Conservation (phyloP, 106 monocot genomes). For the Acorus gramineus region DNA sequence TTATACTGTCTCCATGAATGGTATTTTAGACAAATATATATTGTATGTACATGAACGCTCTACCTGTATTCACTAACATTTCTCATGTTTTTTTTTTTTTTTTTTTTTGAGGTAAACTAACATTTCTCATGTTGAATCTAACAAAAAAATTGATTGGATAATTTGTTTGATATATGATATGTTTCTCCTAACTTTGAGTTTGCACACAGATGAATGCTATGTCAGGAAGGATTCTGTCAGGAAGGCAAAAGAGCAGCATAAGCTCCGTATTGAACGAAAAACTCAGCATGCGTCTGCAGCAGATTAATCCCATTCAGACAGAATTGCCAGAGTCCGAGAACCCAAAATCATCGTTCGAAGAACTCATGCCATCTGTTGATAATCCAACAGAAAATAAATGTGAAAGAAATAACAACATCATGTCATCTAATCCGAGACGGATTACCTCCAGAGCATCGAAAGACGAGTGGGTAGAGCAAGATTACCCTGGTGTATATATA, state of each 20-base stretch:
- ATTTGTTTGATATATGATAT: too few relatives aligned
- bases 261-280: constrained; percentile 13
- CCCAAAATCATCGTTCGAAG: neutral
- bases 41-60: too few relatives aligned
- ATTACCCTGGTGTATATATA: constrained; percentile 64
- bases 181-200: too few relatives aligned
- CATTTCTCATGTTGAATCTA: too few relatives aligned
- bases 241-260: constrained; percentile 11
- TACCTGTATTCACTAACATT: too few relatives aligned
- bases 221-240: constrained; percentile 27
- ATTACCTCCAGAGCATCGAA: constrained; percentile 9
- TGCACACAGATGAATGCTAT: constrained; percentile 47
- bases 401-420: too few relatives aligned
- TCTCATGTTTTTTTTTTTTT: too few relatives aligned
- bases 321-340: neutral
- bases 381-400: neutral
- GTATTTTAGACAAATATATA: too few relatives aligned
- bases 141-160: too few relatives aligned
- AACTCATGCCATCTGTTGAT: neutral
- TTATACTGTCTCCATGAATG: too few relatives aligned
- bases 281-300: constrained; percentile 1
- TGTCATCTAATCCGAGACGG: neutral
- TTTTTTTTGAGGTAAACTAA: too few relatives aligned
- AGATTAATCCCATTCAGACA: constrained; percentile 7
- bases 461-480: constrained; percentile 51